A percentile compares a stretch with the other conserved stretches of the same genome.
Conservation (phyloP, 257 asterid genomes). For the Capsicum chinense region DNA sequence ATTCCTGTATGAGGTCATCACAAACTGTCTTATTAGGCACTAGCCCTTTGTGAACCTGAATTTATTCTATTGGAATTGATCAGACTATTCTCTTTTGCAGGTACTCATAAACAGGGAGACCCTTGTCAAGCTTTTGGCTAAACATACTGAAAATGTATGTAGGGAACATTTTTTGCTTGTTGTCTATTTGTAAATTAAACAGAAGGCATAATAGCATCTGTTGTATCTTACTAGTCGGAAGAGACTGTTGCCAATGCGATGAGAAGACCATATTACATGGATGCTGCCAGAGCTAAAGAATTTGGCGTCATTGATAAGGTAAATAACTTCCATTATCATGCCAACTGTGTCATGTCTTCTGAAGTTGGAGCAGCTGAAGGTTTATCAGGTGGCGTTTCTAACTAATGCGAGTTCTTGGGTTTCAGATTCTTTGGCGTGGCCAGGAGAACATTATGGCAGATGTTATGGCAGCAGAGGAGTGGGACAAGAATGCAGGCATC, state of each 20-base stretch:
- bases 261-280: slow-evolving; percentile 82
- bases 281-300: slow-evolving; percentile 68
- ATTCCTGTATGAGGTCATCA: background rate
- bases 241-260: slow-evolving; percentile 70
- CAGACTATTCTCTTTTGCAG: slow-evolving; percentile 47
- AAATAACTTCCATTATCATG: slow-evolving; percentile 34
- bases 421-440: slow-evolving; percentile 85
- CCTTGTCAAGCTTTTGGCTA: slow-evolving; percentile 73
- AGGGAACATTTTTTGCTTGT: slow-evolving; percentile 29
- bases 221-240: slow-evolving; percentile 53
- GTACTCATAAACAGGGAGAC: slow-evolving; percentile 68
- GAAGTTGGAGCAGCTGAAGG: background rate
- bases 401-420: slow-evolving; percentile 38
- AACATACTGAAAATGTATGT: slow-evolving; percentile 93
- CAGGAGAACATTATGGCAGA: slow-evolving; percentile 77
- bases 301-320: slow-evolving; percentile 93
- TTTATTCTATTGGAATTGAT: background rate
- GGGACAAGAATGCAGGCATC: slow-evolving; percentile 82
- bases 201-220: slow-evolving; percentile 7
- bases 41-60: slow-evolving; percentile 5
- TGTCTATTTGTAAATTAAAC: background rate
- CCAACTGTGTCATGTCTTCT: slow-evolving; percentile 1
- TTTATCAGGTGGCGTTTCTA: background rate
- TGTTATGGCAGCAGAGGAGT: slow-evolving; percentile 66
- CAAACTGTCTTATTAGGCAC: slow-evolving; percentile 2